A percentile compares a stretch with the other conserved stretches of the same genome.
phyloP scores from a whole-genome alignment of 257 asterid species.

The Scutellaria baicalensis region DNA sequence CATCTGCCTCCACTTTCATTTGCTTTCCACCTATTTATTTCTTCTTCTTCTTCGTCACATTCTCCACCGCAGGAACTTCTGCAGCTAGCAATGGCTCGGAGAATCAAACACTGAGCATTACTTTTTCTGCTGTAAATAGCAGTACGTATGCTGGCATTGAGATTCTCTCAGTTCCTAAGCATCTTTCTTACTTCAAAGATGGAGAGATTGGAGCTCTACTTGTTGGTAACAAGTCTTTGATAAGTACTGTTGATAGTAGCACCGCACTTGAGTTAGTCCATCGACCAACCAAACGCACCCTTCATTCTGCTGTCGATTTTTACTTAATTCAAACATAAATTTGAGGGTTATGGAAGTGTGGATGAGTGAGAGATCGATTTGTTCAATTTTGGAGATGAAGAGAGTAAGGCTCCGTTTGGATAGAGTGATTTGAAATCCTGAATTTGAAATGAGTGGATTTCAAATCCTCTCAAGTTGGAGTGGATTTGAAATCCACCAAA shows the following conservation, averaged over 20 bases:
- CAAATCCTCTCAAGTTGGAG: too few relatives aligned
- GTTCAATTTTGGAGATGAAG: too few relatives aligned
- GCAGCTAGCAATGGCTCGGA: constrained; percentile 31
- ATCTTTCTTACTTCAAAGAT: constrained; percentile 5
- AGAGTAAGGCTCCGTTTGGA: too few relatives aligned
- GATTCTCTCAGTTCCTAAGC: constrained; percentile 12
- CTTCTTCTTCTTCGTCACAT: background rate
- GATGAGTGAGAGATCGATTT: too few relatives aligned
- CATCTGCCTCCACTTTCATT: background rate
- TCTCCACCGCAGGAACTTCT: constrained; percentile 1
- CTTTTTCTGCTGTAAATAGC: constrained; percentile 7
- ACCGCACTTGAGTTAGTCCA: constrained; percentile 44
- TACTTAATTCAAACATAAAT: too few relatives aligned
- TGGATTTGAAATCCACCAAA: too few relatives aligned
- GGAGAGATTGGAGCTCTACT: constrained; percentile 2
- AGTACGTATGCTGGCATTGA: constrained; percentile 33
- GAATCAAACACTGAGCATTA: background rate
- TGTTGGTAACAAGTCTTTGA: constrained; percentile 13
- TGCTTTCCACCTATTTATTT: background rate
- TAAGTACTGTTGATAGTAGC: constrained; percentile 31
- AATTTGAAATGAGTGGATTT: too few relatives aligned
- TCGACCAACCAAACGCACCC: too few relatives aligned
- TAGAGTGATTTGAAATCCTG: too few relatives aligned
- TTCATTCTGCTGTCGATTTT: too few relatives aligned
- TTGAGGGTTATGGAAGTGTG: too few relatives aligned